Percentiles rank a stretch among this genome's conserved stretches.
These are phyloP conservation scores for Gossypium davidsonii DNA, from an alignment of 441 rosid genomes.

Conservation along the genomic window DNA sequence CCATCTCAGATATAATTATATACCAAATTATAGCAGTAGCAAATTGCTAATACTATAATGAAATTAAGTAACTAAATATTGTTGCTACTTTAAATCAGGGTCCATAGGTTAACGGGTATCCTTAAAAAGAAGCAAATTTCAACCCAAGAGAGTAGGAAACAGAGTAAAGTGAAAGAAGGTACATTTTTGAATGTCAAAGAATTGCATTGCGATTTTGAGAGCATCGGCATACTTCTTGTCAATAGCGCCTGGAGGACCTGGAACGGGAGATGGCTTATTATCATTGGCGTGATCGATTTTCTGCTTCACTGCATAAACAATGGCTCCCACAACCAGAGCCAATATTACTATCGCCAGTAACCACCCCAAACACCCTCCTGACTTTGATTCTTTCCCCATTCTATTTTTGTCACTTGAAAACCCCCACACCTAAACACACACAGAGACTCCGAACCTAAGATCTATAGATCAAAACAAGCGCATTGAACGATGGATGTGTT, in stretches of 20 bases:
- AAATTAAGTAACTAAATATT: background rate
- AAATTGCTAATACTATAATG: background rate
- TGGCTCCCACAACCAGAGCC: slow-evolving; percentile 45
- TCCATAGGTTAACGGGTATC: background rate
- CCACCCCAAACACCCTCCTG: slow-evolving; percentile 64
- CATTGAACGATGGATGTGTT: background rate
- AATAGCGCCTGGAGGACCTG: slow-evolving; percentile 73
- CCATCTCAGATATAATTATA: background rate
- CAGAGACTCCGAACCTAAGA: background rate
- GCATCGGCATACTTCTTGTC: slow-evolving; percentile 72
- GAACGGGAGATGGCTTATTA: slow-evolving; percentile 31
- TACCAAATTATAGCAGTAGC: background rate
- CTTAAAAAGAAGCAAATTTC: background rate
- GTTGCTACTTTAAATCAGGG: background rate
- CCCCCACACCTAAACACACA: background rate
- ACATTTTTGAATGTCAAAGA: slow-evolving; percentile 93
- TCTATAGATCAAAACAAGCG: slow-evolving; percentile 13
- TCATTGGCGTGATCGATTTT: slow-evolving; percentile 28
- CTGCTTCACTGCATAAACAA: slow-evolving; percentile 46
- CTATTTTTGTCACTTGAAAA: background rate
- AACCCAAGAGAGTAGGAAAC: background rate
- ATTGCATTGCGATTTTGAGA: slow-evolving; percentile 66
- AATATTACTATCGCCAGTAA: slow-evolving; percentile 39
- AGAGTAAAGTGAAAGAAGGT: background rate
- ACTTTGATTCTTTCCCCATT: slow-evolving; percentile 55